phyloP scores from a whole-genome alignment of 768 basidiomycete species.

The Collybia nuda region DNA sequence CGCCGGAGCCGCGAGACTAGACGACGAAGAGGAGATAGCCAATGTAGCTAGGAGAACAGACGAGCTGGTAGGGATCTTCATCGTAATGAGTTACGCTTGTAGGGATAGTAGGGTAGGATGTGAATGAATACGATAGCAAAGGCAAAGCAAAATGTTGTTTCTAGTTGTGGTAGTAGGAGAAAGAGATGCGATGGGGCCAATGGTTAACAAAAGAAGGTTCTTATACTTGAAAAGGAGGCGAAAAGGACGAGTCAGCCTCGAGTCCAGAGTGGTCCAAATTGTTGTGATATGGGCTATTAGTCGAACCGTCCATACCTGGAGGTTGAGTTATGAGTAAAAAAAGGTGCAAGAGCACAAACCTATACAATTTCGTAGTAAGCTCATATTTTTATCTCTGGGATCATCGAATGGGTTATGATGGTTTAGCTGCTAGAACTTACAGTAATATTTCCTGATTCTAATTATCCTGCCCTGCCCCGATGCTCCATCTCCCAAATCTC shows the following conservation, averaged over 20 bases:
- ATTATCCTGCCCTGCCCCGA: constrained; percentile 22
- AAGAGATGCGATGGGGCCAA: constrained; percentile 10
- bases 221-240: constrained; percentile 2
- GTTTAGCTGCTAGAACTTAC: too few species aligned
- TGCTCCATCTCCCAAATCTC: constrained; percentile 64
- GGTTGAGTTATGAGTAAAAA: too few species aligned
- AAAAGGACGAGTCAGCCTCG: too few species aligned
- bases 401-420: too few species aligned
- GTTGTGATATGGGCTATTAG: too few species aligned
- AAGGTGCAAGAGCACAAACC: too few species aligned
- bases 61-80: constrained; percentile 48
- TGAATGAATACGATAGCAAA: constrained; percentile 5
- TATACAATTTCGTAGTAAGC: too few species aligned
- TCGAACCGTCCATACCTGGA: too few species aligned
- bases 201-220: not conserved
- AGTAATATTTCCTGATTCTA: not conserved
- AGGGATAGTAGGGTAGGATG: constrained; percentile 14
- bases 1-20: constrained; percentile 43
- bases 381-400: too few species aligned
- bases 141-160: not conserved
- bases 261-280: too few species aligned
- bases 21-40: constrained; percentile 50
- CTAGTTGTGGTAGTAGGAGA: constrained; percentile 15
- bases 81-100: constrained; percentile 19
- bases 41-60: constrained; percentile 47